Percentiles rank a stretch among this genome's conserved stretches.
Conservation (phyloP, 257 asterid genomes). For the Paulownia fortunei region DNA sequence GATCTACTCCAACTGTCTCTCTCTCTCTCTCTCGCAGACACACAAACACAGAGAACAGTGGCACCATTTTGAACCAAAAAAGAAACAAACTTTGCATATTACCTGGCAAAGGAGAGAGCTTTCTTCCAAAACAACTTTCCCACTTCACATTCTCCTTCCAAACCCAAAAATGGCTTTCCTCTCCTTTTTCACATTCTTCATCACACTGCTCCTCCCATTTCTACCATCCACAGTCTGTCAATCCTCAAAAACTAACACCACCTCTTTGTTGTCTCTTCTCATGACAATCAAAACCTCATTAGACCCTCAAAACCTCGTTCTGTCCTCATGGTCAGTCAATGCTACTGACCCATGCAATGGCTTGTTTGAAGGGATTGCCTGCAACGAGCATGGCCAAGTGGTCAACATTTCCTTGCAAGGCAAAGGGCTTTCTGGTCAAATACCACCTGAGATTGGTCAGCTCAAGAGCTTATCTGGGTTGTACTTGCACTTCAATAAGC, state of each 20-base stretch:
- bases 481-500: slow-evolving; percentile 90
- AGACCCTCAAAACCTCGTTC: slow-evolving; percentile 72
- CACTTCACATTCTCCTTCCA: slow-evolving; percentile 25
- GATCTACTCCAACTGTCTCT: neutral
- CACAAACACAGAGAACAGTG: slow-evolving; percentile 1
- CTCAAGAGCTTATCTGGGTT: slow-evolving; percentile 81
- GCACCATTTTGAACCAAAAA: slow-evolving; percentile 33
- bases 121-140: slow-evolving; percentile 43
- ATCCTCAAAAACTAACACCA: slow-evolving; percentile 23
- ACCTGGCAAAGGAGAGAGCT: slow-evolving; percentile 31
- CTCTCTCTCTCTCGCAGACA: slow-evolving; percentile 6
- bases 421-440: slow-evolving; percentile 72
- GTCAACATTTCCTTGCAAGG: slow-evolving; percentile 95
- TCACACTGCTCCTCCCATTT: slow-evolving; percentile 34
- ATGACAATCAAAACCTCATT: slow-evolving; percentile 72
- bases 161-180: slow-evolving; percentile 50
- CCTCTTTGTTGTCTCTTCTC: slow-evolving; percentile 55
- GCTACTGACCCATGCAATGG: slow-evolving; percentile 70
- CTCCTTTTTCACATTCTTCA: slow-evolving; percentile 37
- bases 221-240: slow-evolving; percentile 30
- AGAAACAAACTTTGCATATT: slow-evolving; percentile 20
- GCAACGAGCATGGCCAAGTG: slow-evolving; percentile 73
- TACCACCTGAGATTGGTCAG: slow-evolving; percentile 87
- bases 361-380: slow-evolving; percentile 81
- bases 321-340: slow-evolving; percentile 77